Evolutionary conservation across 2,329 filamentous ascomycete species (phyloP).

Genomic region (Teratosphaeria epicoccoides): DNA sequence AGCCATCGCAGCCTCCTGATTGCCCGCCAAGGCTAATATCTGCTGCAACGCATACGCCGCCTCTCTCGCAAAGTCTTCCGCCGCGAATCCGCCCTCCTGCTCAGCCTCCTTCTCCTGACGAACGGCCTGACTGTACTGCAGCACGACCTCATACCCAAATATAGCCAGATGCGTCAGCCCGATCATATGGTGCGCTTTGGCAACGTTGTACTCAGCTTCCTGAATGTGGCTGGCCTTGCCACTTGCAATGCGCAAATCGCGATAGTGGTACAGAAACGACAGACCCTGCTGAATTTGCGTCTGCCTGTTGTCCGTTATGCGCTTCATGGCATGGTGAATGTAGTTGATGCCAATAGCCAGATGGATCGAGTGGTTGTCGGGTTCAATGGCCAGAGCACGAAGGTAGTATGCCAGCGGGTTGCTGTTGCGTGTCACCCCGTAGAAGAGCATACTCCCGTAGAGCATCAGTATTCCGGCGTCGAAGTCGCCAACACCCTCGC

Average conservation of each 20-base stretch:
- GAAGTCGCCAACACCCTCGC: constrained; percentile 40
- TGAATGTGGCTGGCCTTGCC: constrained; percentile 43
- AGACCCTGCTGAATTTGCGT: constrained; percentile 79
- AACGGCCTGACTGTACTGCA: constrained; percentile 41
- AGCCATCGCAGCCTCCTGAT: constrained; percentile 47
- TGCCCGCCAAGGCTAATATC: constrained; percentile 55
- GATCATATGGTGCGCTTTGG: constrained; percentile 62
- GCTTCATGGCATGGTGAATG: constrained; percentile 78
- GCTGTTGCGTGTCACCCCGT: background rate
- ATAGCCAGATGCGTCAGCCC: constrained; percentile 63
- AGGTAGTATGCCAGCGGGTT: constrained; percentile 84
- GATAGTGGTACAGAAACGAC: constrained; percentile 67
- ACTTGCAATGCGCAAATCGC: constrained; percentile 43
- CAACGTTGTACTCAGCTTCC: constrained; percentile 76
- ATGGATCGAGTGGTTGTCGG: constrained; percentile 65
- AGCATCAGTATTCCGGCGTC: constrained; percentile 76
- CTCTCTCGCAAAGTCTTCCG: constrained; percentile 55
- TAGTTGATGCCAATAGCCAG: constrained; percentile 76
- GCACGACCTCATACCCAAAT: constrained; percentile 55
- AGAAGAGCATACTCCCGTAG: constrained; percentile 63
- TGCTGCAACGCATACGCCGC: constrained; percentile 65
- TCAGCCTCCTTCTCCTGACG: constrained; percentile 15
- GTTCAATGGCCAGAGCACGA: constrained; percentile 53
- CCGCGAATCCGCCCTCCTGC: constrained; percentile 7
- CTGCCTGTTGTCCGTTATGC: constrained; percentile 82